Conservation (phyloP, 257 asterid species). For the Jasminum sambac region DNA sequence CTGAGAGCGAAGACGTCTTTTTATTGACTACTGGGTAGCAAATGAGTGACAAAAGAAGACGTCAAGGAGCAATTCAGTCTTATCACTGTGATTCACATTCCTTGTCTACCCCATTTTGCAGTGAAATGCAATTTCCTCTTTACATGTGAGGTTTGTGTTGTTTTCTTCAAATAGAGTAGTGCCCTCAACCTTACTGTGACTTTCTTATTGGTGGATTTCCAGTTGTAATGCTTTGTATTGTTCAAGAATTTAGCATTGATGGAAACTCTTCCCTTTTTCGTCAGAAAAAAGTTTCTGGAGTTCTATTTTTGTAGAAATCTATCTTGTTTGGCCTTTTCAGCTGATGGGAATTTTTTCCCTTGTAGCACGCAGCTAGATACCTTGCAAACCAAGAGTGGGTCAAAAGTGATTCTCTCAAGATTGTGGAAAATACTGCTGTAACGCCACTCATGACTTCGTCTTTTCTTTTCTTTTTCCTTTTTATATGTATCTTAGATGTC, state of each 20-base stretch:
- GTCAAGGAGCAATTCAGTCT: neutral
- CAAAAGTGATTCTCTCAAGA: constrained; percentile 99
- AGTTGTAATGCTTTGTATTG: neutral
- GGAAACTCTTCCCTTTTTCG: constrained; percentile 11
- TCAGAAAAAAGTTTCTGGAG: neutral
- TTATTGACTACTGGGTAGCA: neutral
- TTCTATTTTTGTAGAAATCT: constrained; percentile 21
- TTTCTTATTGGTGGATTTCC: neutral
- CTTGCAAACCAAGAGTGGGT: constrained; percentile 99
- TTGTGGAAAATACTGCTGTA: constrained; percentile 99
- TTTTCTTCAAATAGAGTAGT: neutral
- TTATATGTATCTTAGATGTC: neutral
- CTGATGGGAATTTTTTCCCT: constrained; percentile 31
- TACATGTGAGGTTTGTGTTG: neutral
- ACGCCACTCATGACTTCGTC: constrained; percentile 32
- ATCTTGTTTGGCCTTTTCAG: constrained; percentile 21
- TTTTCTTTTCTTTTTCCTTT: constrained; percentile 7
- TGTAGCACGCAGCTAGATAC: constrained; percentile 99
- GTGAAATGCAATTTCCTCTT: neutral
- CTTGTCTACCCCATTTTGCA: neutral
- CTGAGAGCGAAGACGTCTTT: neutral
- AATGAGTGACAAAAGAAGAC: neutral
- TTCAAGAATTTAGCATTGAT: neutral
- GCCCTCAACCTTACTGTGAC: neutral
- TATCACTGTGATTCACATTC: neutral